phyloP scores from a whole-genome alignment of 1,284 basidiomycete species.

The Agroathelia rolfsii region DNA sequence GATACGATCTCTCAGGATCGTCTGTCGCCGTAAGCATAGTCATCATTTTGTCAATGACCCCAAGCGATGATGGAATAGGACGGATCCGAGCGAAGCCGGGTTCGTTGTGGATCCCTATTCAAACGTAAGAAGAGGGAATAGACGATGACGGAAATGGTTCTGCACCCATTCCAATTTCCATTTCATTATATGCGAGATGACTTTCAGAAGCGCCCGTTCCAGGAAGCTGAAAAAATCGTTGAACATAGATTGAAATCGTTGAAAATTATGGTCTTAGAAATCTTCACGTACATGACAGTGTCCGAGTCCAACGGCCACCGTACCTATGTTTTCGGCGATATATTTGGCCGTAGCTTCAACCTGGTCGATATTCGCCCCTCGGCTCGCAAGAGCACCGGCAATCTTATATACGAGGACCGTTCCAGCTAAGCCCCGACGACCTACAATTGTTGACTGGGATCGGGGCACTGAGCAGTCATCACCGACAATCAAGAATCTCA shows the following conservation, averaged over 20 bases:
- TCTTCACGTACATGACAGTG: constrained; percentile 74
- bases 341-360: constrained; percentile 66
- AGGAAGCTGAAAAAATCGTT: constrained; percentile 45
- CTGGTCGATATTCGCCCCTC: constrained; percentile 63
- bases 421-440: constrained; percentile 81
- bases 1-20: constrained; percentile 79
- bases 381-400: constrained; percentile 72
- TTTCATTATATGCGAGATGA: constrained; percentile 54
- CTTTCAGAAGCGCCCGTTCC: constrained; percentile 60
- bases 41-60: constrained; percentile 67
- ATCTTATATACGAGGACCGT: constrained; percentile 91
- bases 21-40: constrained; percentile 62
- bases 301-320: constrained; percentile 85
- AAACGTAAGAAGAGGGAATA: neutral
- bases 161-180: constrained; percentile 70
- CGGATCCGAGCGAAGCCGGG: constrained; percentile 66
- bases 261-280: constrained; percentile 2
- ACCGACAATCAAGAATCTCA: constrained; percentile 80
- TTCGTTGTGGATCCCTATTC: constrained; percentile 93
- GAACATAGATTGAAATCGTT: constrained; percentile 1
- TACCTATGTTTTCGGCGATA: constrained; percentile 59
- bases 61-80: constrained; percentile 57
- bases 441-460: constrained; percentile 72
- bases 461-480: constrained; percentile 87
- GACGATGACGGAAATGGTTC: neutral